phyloP scores from a whole-genome alignment of 164 flowering plant genomes.

The Sextonia rubra region DNA sequence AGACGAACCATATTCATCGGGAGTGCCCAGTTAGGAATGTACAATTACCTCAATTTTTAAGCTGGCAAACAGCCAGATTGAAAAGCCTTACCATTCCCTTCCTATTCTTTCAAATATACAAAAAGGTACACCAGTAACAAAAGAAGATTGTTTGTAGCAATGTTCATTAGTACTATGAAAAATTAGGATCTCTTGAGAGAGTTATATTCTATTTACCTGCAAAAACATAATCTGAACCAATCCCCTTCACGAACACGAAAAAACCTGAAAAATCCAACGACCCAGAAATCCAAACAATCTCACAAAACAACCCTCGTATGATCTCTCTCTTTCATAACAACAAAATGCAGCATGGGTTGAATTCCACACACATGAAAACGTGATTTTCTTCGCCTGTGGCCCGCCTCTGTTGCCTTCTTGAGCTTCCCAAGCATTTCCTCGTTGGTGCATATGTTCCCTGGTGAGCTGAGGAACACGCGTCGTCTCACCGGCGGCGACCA shows the following conservation, averaged over 20 bases:
- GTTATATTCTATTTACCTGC: not conserved
- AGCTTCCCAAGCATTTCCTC: constrained; percentile 24
- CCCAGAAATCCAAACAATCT: not conserved
- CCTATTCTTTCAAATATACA: no score
- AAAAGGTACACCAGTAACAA: no score
- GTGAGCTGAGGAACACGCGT: constrained; percentile 42
- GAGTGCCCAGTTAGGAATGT: no score
- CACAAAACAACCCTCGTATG: not conserved
- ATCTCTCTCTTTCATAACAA: not conserved
- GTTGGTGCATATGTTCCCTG: constrained; percentile 33
- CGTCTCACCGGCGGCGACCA: constrained; percentile 82
- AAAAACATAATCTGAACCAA: not conserved
- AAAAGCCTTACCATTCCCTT: no score
- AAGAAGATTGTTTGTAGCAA: no score
- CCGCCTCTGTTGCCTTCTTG: constrained; percentile 5
- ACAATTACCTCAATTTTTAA: no score
- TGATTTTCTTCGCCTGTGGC: not conserved
- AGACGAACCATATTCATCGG: no score
- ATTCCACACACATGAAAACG: not conserved
- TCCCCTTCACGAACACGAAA: constrained; percentile 7
- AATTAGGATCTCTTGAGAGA: not conserved
- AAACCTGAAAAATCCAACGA: constrained; percentile 8
- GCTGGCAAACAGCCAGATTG: no score
- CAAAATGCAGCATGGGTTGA: not conserved
- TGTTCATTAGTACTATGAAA: not conserved